Conservation (phyloP, 371 early-diverging fungal species). For the Mortierella sp. region DNA sequence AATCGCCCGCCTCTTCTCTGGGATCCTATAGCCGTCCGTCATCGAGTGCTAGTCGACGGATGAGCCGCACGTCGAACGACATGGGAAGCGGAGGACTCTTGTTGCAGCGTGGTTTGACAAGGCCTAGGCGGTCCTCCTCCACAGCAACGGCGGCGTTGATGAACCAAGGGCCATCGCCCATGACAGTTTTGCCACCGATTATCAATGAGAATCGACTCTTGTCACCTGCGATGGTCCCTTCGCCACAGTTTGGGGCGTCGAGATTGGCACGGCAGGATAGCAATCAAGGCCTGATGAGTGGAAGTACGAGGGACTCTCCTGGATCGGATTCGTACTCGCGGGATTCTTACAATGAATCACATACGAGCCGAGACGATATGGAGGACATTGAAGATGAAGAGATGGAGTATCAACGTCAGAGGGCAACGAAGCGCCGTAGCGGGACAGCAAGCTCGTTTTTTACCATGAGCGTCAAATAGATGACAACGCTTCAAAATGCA, state of each 20-base stretch:
- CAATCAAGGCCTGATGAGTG: neutral
- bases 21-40: constrained; percentile 22
- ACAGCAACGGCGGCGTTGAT: constrained; percentile 29
- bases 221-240: constrained; percentile 36
- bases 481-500: no score
- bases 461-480: constrained; percentile 30
- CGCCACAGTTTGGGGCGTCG: constrained; percentile 26
- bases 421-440: constrained; percentile 47
- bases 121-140: constrained; percentile 40
- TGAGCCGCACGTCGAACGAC: constrained; percentile 42
- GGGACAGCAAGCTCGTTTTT: constrained; percentile 30
- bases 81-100: constrained; percentile 26
- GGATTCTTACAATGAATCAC: constrained; percentile 26
- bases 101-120: constrained; percentile 32
- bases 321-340: constrained; percentile 44
- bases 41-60: constrained; percentile 23
- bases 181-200: constrained; percentile 41
- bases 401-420: constrained; percentile 21
- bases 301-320: constrained; percentile 29
- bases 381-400: constrained; percentile 39
- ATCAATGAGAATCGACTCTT: constrained; percentile 31
- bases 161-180: constrained; percentile 14
- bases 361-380: constrained; percentile 27
- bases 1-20: constrained; percentile 32
- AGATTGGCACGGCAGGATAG: constrained; percentile 39